Conservation (phyloP, 169 alveolate species). For the Plasmodium blacklocki region DNA sequence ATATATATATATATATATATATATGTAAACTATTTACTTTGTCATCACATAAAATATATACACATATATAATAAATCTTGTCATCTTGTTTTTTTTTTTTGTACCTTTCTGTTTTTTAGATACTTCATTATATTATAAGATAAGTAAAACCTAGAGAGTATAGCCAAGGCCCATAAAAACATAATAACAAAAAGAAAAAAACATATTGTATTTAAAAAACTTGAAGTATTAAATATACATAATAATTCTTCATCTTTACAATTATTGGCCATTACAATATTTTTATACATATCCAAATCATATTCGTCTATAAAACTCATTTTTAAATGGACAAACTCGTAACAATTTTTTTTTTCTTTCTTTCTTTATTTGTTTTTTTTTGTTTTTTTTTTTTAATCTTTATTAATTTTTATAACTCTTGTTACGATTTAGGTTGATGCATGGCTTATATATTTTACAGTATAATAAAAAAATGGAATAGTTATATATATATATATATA, state of each 20-base stretch:
- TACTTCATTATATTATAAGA: conserved; percentile 43
- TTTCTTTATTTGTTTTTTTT: not conserved
- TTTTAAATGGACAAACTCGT: not conserved
- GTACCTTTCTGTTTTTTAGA: conserved; percentile 38
- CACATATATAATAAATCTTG: no score
- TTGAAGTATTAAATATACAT: conserved; percentile 45
- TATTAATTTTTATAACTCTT: no score
- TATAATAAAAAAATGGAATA: no score
- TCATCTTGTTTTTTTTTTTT: no score
- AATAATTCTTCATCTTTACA: conserved; percentile 42
- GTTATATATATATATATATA: no score
- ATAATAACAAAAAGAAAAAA: conserved; percentile 27
- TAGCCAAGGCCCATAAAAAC: conserved; percentile 22
- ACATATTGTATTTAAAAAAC: conserved; percentile 46
- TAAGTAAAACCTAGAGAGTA: conserved; percentile 23
- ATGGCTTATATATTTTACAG: no score
- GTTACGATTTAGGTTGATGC: no score
- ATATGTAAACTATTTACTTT: no score
- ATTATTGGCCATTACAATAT: conserved; percentile 47
- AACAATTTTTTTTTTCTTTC: not conserved
- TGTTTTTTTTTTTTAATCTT: not conserved
- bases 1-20: not conserved
- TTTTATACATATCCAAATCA: conserved; percentile 51
- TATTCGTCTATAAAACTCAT: conserved; percentile 55
- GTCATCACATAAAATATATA: no score